Percentiles rank a stretch among this genome's conserved stretches.
Evolutionary conservation across 208 protist genomes (phyloP).

Genomic region (Leishmania lainsoni): DNA sequence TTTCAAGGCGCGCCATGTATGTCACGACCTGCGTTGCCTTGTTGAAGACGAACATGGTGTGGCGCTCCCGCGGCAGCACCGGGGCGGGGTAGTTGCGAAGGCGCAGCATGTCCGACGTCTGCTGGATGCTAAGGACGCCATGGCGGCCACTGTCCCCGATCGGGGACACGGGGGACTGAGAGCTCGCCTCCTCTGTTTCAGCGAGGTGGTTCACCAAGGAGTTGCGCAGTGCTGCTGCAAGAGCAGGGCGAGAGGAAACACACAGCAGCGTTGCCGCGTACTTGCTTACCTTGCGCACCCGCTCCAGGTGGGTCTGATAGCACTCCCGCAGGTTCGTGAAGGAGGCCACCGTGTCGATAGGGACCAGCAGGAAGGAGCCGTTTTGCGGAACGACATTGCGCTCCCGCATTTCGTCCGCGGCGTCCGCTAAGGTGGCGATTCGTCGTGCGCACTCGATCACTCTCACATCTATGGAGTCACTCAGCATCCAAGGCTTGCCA

Average conservation of each 20-base stretch:
- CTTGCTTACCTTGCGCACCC: conserved; percentile 58
- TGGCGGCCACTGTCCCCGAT: conserved; percentile 20
- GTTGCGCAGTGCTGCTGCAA: conserved; percentile 70
- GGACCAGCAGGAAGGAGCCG: conserved; percentile 79
- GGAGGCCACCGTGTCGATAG: conserved; percentile 70
- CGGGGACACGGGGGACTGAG: conserved; percentile 26
- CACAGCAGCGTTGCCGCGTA: conserved; percentile 87
- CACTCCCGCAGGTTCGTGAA: conserved; percentile 66
- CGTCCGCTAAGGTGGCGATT: conserved; percentile 64
- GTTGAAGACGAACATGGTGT: conserved; percentile 80
- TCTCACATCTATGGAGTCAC: conserved; percentile 69
- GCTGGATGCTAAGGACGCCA: conserved; percentile 35
- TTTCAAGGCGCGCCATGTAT: conserved; percentile 65
- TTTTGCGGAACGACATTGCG: conserved; percentile 79
- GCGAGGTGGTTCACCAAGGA: conserved; percentile 47
- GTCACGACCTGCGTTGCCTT: conserved; percentile 67
- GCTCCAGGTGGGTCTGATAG: conserved; percentile 66
- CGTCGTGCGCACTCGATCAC: conserved; percentile 58
- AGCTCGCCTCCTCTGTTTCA: conserved; percentile 30
- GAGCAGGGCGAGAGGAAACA: conserved; percentile 42
- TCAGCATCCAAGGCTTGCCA: conserved; percentile 66
- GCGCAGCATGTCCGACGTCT: conserved; percentile 37
- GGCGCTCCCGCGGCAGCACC: conserved; percentile 43
- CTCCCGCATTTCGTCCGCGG: conserved; percentile 59
- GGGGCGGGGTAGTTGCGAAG: conserved; percentile 39